These are phyloP conservation scores for Serendipita sp. DNA, from an alignment of 768 basidiomycete genomes.

Conservation along the genomic window DNA sequence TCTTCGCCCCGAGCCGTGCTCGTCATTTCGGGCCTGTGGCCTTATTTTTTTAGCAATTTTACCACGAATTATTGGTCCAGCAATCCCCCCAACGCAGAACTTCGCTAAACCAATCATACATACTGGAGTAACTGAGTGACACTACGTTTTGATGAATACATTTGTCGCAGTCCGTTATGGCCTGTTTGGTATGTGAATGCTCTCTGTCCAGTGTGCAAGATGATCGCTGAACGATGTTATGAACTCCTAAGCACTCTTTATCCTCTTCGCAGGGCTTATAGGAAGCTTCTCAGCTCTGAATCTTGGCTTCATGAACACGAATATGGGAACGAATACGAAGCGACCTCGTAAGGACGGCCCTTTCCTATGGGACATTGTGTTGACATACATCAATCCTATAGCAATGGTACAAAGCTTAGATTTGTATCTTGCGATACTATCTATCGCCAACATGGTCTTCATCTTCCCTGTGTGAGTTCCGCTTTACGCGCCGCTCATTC, in stretches of 20 bases:
- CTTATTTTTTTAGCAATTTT: background rate
- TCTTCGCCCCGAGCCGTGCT: constrained; percentile 2
- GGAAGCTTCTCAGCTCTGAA: background rate
- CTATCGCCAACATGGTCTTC: background rate
- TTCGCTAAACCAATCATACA: background rate
- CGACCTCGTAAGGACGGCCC: background rate
- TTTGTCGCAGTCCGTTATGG: background rate
- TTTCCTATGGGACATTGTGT: background rate
- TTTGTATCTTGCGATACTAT: background rate
- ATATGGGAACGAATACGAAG: background rate
- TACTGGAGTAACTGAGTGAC: background rate
- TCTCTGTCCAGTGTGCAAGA: background rate
- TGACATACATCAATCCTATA: background rate
- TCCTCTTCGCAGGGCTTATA: background rate
- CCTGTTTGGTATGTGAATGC: background rate
- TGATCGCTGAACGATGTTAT: background rate
- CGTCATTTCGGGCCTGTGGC: constrained; percentile 1
- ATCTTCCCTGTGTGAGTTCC: constrained; percentile 2
- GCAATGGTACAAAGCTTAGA: background rate
- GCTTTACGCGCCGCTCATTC: background rate
- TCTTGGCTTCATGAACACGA: background rate
- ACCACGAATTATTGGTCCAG: background rate
- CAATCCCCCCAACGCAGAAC: background rate
- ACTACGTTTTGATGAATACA: background rate
- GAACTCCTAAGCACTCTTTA: background rate